Base-by-base conservation (phyloP, 306 rosid genomes). In the Begonia peltatifolia region DNA sequence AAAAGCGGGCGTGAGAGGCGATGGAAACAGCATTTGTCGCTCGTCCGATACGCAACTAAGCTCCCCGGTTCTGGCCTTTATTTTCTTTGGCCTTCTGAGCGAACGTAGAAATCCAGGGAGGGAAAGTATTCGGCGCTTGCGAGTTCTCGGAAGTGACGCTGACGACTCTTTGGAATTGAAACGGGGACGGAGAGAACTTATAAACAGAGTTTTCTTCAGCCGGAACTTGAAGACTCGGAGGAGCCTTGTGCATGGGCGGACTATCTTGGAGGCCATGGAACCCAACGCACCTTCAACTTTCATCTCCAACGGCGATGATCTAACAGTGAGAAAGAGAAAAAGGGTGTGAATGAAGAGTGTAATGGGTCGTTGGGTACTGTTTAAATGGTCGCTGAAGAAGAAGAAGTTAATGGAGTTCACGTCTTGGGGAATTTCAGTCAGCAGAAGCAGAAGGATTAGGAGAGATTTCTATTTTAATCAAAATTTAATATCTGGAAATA, bases 201-300 rank as follows among this genome's bases (percentile, higher is more conserved):
- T 74, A 75, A 54, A 66, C 54, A 78, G 48, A 20, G 76, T 79
- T 42, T 68, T 90, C 66, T 64, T 85, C 36, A 81, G 62, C 41
- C 59, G 76, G 53, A 84, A 61, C 52, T 69, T 79, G 74, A 89
- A 72, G 61, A 76, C n/a, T 23, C 54, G 58, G 30, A 77, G 4
- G 35, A 82, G 41, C 35, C 59, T 84, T 57, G 35, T 70, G 84
- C 94, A 80, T 78, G 94, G 86, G 13, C 53, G 70, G 59, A 72
- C 41, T 72, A 83, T 36, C 95, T 90, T 90, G 76, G 84, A 76
- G 69, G 65, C 69, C 13, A 90, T 80, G 94, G 58, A 65, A 79
- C 67, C 60, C 65, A 73, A 67, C 62, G 74, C 63, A 25, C 30
- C 81, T 66, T 83, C 79, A 70, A 58, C 68, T 68, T 74, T 83